phyloP scores from a whole-genome alignment of 768 basidiomycete species.

The Sistotremastrum niveocremeum region DNA sequence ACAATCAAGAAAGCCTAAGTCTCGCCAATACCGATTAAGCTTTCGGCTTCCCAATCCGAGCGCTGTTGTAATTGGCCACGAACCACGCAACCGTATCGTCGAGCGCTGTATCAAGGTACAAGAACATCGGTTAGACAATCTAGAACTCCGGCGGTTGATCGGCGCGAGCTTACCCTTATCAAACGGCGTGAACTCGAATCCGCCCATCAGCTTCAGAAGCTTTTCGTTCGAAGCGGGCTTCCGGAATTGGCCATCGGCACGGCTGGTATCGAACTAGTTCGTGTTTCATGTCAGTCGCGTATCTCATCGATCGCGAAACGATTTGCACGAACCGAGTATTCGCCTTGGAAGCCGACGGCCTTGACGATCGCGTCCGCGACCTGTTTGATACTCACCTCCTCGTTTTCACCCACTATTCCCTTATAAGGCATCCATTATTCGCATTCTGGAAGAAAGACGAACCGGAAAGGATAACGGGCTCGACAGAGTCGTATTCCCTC shows the following conservation, averaged over 20 bases:
- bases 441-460: conserved; percentile 6
- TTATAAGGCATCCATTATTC: not conserved
- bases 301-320: not conserved
- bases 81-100: conserved; percentile 79
- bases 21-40: not conserved
- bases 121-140: not conserved
- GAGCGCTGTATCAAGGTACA: conserved; percentile 38
- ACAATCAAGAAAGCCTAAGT: too few species aligned
- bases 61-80: conserved; percentile 62
- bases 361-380: conserved; percentile 87
- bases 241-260: conserved; percentile 88
- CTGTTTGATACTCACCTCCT: conserved; percentile 86
- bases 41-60: conserved; percentile 38
- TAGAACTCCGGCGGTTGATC: not conserved
- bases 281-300: not conserved
- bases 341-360: conserved; percentile 64
- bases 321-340: conserved; percentile 43
- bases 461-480: conserved; percentile 89
- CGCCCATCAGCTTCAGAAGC: conserved; percentile 56
- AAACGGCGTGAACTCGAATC: conserved; percentile 87
- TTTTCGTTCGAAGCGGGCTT: conserved; percentile 94
- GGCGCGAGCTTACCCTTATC: conserved; percentile 43
- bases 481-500: conserved; percentile 82
- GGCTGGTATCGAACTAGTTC: conserved; percentile 64
- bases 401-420: conserved; percentile 68